Evolutionary conservation across 192 early-diverging fungal species (phyloP).

Genomic region (Funneliformis mosseae): DNA sequence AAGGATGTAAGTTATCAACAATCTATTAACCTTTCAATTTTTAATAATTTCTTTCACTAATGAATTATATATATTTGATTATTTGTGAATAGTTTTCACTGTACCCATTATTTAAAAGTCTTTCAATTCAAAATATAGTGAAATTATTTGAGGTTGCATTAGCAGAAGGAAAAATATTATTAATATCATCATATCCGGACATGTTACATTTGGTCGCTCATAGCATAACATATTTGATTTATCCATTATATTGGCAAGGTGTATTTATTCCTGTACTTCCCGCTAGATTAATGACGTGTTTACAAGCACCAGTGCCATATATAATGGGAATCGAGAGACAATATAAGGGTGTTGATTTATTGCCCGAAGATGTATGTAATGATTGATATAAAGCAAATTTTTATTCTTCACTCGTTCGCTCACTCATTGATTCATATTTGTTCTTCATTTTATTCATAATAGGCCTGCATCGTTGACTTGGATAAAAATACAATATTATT

Average conservation of each 20-base stretch:
- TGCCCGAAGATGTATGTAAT: slow-evolving; percentile 64
- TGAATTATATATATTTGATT: slow-evolving; percentile 7
- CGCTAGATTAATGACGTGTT: slow-evolving; percentile 55
- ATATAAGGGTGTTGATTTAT: slow-evolving; percentile 53
- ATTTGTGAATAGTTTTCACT: slow-evolving; percentile 64
- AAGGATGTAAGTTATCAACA: slow-evolving; percentile 67
- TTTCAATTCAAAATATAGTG: slow-evolving; percentile 66
- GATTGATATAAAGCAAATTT: not conserved
- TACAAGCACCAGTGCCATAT: slow-evolving; percentile 75
- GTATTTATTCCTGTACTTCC: slow-evolving; percentile 79
- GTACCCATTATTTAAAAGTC: slow-evolving; percentile 70
- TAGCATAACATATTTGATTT: slow-evolving; percentile 62
- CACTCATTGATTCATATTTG: not conserved
- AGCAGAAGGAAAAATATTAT: slow-evolving; percentile 71
- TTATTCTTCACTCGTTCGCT: not conserved
- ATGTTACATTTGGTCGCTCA: slow-evolving; percentile 75
- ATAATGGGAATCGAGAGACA: slow-evolving; percentile 70
- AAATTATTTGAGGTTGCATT: slow-evolving; percentile 70
- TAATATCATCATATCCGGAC: slow-evolving; percentile 64
- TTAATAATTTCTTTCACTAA: slow-evolving; percentile 15
- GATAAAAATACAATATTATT: slow-evolving; percentile 66
- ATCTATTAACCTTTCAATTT: not conserved
- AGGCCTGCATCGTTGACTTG: slow-evolving; percentile 69
- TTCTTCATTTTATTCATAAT: not conserved
- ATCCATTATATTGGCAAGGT: slow-evolving; percentile 78